Percentiles rank a stretch among this genome's conserved stretches.
Conservation (phyloP, 768 basidiomycete species). For the Suillus variegatus region DNA sequence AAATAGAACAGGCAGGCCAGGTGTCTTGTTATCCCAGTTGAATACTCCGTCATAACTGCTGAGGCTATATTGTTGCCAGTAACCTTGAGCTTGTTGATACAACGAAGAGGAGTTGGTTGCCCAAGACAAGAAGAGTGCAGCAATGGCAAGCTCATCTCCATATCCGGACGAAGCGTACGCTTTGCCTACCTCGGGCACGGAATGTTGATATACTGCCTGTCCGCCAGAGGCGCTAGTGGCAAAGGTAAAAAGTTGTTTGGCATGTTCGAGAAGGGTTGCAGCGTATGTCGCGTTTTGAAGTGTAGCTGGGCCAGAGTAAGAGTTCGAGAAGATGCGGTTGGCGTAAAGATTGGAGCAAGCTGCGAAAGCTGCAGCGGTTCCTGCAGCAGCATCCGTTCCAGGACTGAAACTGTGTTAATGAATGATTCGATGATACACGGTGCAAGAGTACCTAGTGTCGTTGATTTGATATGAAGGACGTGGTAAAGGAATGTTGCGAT, state of each 20-base stretch:
- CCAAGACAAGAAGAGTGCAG: conserved; percentile 75
- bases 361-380: conserved; percentile 84
- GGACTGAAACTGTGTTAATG: conserved; percentile 42
- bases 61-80: conserved; percentile 60
- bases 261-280: conserved; percentile 68
- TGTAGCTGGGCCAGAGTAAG: conserved; percentile 60
- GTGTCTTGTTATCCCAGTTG: conserved; percentile 88
- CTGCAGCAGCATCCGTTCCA: conserved; percentile 88
- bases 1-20: conserved; percentile 74
- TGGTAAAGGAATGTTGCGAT: conserved; percentile 69
- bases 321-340: conserved; percentile 52
- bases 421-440: background rate
- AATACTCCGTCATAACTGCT: conserved; percentile 57
- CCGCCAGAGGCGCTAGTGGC: conserved; percentile 59
- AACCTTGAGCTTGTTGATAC: conserved; percentile 63
- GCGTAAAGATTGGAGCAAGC: conserved; percentile 84
- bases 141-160: conserved; percentile 72
- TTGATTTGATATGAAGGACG: conserved; percentile 83
- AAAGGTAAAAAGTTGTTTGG: conserved; percentile 71
- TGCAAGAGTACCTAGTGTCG: conserved; percentile 44
- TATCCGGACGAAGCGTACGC: conserved; percentile 76
- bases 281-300: conserved; percentile 77
- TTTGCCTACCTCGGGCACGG: conserved; percentile 60
- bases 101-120: conserved; percentile 62
- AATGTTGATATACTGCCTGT: conserved; percentile 64